Percentiles rank a stretch among this genome's conserved stretches.
These are phyloP conservation scores for Hirsutella thompsonii DNA, from an alignment of 2,329 filamentous ascomycete species.

Conservation along the genomic window DNA sequence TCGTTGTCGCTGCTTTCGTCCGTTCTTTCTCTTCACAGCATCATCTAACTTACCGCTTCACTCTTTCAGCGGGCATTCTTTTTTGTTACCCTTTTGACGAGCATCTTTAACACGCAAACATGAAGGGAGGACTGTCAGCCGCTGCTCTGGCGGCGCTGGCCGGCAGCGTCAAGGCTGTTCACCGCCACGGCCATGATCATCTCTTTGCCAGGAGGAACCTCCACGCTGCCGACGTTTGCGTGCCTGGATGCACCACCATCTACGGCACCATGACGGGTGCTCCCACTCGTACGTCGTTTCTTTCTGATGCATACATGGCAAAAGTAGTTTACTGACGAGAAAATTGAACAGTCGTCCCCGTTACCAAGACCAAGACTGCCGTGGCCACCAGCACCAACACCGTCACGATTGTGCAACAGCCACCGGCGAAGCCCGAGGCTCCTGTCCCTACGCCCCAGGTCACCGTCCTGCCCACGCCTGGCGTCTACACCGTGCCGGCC, in stretches of 20 bases:
- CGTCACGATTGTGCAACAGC: slow-evolving; percentile 4
- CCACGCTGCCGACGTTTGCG: slow-evolving; percentile 34
- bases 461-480: slow-evolving; percentile 48
- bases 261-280: slow-evolving; percentile 58
- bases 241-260: slow-evolving; percentile 57
- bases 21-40: slow-evolving; percentile 28
- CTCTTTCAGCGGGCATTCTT: slow-evolving; percentile 80
- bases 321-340: slow-evolving; percentile 9
- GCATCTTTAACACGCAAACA: slow-evolving; percentile 29
- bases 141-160: slow-evolving; percentile 50
- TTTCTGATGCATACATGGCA: neutral
- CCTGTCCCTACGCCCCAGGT: slow-evolving; percentile 39
- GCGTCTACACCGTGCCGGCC: slow-evolving; percentile 64
- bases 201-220: slow-evolving; percentile 40
- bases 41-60: slow-evolving; percentile 55
- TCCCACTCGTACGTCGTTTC: slow-evolving; percentile 42
- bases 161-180: slow-evolving; percentile 42
- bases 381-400: slow-evolving; percentile 10
- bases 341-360: slow-evolving; percentile 21
- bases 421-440: slow-evolving; percentile 9
- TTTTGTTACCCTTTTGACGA: slow-evolving; percentile 16
- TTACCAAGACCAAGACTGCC: slow-evolving; percentile 12
- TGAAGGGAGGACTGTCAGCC: slow-evolving; percentile 62
- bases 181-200: slow-evolving; percentile 52
- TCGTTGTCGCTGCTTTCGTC: slow-evolving; percentile 33